Conservation (phyloP, 2,329 filamentous ascomycete species). For the Alternaria sp. region DNA sequence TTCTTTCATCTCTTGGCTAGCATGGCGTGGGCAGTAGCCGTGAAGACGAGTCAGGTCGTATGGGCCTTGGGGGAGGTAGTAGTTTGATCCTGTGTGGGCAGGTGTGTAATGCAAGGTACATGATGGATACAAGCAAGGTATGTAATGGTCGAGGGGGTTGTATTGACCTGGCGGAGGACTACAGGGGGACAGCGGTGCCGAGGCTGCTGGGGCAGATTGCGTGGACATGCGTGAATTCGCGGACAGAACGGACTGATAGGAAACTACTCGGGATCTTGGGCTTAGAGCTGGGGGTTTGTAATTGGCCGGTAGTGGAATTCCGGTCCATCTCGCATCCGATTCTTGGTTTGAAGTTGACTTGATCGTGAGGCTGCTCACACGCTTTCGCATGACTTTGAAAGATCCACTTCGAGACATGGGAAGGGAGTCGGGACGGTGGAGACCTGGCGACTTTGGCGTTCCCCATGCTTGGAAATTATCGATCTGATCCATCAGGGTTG, state of each 20-base stretch:
- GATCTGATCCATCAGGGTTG: slow-evolving; percentile 9
- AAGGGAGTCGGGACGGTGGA: slow-evolving; percentile 5
- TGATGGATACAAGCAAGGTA: slow-evolving; percentile 35
- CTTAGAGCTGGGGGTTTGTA: slow-evolving; percentile 18
- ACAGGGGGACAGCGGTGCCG: slow-evolving; percentile 2
- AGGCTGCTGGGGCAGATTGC: slow-evolving; percentile 23
- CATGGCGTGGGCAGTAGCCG: slow-evolving; percentile 37
- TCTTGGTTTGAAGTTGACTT: slow-evolving; percentile 16
- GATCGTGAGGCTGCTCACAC: slow-evolving; percentile 11
- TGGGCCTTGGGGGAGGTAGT: slow-evolving; percentile 35
- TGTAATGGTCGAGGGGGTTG: slow-evolving; percentile 37
- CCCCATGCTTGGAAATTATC: slow-evolving; percentile 2
- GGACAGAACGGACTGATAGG: slow-evolving; percentile 27
- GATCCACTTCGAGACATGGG: slow-evolving; percentile 9
- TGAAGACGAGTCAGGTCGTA: slow-evolving; percentile 34
- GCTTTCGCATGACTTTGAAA: slow-evolving; percentile 6
- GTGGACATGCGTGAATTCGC: slow-evolving; percentile 11
- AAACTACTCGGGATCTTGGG: slow-evolving; percentile 21
- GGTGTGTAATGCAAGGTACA: slow-evolving; percentile 36
- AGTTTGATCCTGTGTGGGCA: slow-evolving; percentile 32
- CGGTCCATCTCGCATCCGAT: slow-evolving; percentile 20
- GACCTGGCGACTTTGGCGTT: slow-evolving; percentile 9
- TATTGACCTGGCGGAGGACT: slow-evolving; percentile 27
- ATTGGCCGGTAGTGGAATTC: slow-evolving; percentile 21
- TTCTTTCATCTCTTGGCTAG: slow-evolving; percentile 33